Evolutionary conservation across 495 filamentous ascomycete genomes (phyloP), one percentile per base, ranked within the genome.

Genomic region (Aspergillus mulundensis): DNA sequence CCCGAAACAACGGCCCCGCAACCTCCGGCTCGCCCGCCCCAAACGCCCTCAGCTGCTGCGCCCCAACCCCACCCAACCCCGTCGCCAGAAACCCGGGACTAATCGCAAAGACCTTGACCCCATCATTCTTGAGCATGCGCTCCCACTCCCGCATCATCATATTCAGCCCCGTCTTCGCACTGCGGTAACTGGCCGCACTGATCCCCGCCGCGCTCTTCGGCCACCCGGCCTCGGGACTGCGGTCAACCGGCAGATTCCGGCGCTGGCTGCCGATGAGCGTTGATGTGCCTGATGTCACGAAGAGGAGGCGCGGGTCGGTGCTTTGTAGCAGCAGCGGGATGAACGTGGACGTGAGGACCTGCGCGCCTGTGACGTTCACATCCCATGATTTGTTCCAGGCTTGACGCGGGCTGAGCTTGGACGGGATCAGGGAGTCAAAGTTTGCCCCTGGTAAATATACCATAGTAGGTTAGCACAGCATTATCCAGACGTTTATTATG

Each of bases 121-220:
- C 81, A 53, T 87, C 84, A 16, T 79, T 72, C 53, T 71, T 70
- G 47, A 87, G 62, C 7, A 73, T 59, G 7, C 75, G 67, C 20
- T 58, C 23, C 83, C 82, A 88, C 51, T 81, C 77, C 30, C 75
- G 70, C 82, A 86, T 84, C 67, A 86, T 34, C 84, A 87, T 87
- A 55, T 87, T 86, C 61, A 88, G 53, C 7, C 77, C 84, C 0
- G 81, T 77, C 70, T 88, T 87, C 24, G 70, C 64, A 47, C 67
- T 69, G 8, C 82, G 74, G 59, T 87, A 86, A 2, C 71, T 67
- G 0, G 66, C 53, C 2, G 71, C 51, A 15, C 15, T 34, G 28
- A 43, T 20, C 12, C 15, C 51, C 0, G 49, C 45, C 15, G 2
- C 10, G n/a, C 15, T 36, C 57, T 79, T 80, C 18, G 75, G 76